Conservation (phyloP, 345 rosid genomes). For the Melaleuca quinquenervia region DNA sequence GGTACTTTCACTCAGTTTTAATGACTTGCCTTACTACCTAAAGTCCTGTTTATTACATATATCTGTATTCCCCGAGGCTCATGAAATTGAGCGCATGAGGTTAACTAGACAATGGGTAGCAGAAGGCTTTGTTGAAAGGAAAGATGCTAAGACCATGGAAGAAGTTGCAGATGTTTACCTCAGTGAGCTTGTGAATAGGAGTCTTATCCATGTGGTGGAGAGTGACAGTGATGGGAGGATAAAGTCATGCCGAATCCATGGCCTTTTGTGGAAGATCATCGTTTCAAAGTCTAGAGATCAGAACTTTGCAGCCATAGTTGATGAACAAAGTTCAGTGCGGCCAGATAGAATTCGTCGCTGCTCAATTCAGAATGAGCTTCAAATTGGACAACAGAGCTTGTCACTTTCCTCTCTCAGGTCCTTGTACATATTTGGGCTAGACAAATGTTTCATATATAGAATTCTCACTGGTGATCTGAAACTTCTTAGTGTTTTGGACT, state of each 20-base stretch:
- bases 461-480: neutral
- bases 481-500: constrained; percentile 28
- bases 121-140: constrained; percentile 28
- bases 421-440: constrained; percentile 21
- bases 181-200: constrained; percentile 24
- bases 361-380: constrained; percentile 14
- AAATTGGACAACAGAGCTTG: constrained; percentile 2
- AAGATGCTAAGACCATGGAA: constrained; percentile 26
- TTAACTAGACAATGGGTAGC: constrained; percentile 34
- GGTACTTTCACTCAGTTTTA: constrained; percentile 32
- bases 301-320: constrained; percentile 16
- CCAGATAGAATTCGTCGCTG: constrained; percentile 32
- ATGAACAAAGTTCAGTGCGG: constrained; percentile 2
- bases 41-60: constrained; percentile 32
- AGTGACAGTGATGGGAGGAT: constrained; percentile 17
- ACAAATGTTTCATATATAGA: neutral
- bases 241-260: constrained; percentile 27
- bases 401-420: constrained; percentile 24
- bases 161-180: constrained; percentile 40
- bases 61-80: constrained; percentile 27
- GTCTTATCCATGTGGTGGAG: constrained; percentile 22
- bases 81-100: constrained; percentile 11
- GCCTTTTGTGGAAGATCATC: constrained; percentile 22
- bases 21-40: constrained; percentile 31
- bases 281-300: constrained; percentile 26